A percentile compares a stretch with the other conserved stretches of the same genome.
phyloP scores from a whole-genome alignment of 805 yeast genomes.

The Yamadazyma insecticola region DNA sequence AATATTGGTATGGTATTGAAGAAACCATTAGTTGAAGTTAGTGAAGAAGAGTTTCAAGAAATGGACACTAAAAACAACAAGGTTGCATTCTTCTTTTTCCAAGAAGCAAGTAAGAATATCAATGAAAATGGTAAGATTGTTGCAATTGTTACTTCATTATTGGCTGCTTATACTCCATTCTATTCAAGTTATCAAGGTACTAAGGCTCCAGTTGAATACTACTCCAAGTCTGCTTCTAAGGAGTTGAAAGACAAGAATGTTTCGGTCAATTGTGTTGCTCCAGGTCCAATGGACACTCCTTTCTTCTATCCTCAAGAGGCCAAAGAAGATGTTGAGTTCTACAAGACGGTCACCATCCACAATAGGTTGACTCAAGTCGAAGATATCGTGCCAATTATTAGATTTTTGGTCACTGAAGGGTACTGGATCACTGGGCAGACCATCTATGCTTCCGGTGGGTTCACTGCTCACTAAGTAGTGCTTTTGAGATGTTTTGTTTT shows the following conservation, averaged over 20 bases:
- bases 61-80: conserved; percentile 54
- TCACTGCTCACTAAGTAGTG: conserved; percentile 48
- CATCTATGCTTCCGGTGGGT: conserved; percentile 59
- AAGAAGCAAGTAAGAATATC: conserved; percentile 50
- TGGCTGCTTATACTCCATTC: conserved; percentile 59
- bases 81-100: conserved; percentile 57
- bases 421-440: conserved; percentile 72
- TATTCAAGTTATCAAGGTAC: conserved; percentile 55
- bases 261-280: conserved; percentile 54
- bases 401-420: conserved; percentile 60
- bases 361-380: conserved; percentile 51
- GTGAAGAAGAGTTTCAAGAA: conserved; percentile 51
- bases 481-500: background rate
- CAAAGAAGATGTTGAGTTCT: conserved; percentile 47
- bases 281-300: conserved; percentile 67
- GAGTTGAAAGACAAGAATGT: conserved; percentile 44
- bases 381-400: conserved; percentile 61
- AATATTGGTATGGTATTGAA: conserved; percentile 65
- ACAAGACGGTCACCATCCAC: conserved; percentile 46
- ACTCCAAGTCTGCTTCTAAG: conserved; percentile 51
- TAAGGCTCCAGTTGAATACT: conserved; percentile 52
- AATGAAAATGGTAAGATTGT: conserved; percentile 52
- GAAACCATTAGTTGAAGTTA: conserved; percentile 50
- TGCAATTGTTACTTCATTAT: conserved; percentile 55
- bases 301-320: conserved; percentile 60